Evolutionary conservation across 2,329 filamentous ascomycete genomes (phyloP), one percentile per base, ranked within the genome.

Genomic region (Trichoderma simmonsii): DNA sequence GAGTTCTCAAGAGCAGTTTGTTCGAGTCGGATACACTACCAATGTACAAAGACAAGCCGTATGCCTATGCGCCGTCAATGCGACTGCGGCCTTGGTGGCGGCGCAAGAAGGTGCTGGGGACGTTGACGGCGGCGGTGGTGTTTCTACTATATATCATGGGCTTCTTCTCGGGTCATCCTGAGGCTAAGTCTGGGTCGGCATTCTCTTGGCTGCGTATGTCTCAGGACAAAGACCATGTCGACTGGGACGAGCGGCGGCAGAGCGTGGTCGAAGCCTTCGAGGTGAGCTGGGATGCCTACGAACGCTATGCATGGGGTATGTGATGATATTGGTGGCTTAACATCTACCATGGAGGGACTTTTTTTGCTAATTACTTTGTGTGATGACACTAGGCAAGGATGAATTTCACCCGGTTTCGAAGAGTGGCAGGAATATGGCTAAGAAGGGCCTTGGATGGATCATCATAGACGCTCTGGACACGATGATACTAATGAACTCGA

Each of bases 31-130:
- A 83, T 39, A 81, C 76, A 72, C 84, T 99, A 74, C 96, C 96
- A 60, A 95, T 98, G 92, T 99, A 99, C 85, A 99, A 99, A 83
- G 96, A 99, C 83, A 99, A 99, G 81, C 96, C 96, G n/a, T 96
- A 93, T 79, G 87, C 86, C 65, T 91, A 93, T 77, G 86, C 88
- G 57, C 83, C 86, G 39, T 89, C 88, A 73, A 85, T 88, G 76
- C 88, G 88, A 77, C 85, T 86, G 73, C 85, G 86, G 66, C 86
- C 89, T 39, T 82, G 89, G 76, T 91, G 89, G 83, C 88, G 87
- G 80, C 87, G 88, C 77, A 93, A 92, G 83, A 85, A 92, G 72
- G 73, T 89, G 32, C 75, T 90, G 26, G 85, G 82, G 2, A 79
- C 88, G 57, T 74, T 88, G 28, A 82, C 86, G 6, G 75, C 93